These are phyloP conservation scores for Trametes villosa DNA, from an alignment of 768 basidiomycete species.

Conservation along the genomic window DNA sequence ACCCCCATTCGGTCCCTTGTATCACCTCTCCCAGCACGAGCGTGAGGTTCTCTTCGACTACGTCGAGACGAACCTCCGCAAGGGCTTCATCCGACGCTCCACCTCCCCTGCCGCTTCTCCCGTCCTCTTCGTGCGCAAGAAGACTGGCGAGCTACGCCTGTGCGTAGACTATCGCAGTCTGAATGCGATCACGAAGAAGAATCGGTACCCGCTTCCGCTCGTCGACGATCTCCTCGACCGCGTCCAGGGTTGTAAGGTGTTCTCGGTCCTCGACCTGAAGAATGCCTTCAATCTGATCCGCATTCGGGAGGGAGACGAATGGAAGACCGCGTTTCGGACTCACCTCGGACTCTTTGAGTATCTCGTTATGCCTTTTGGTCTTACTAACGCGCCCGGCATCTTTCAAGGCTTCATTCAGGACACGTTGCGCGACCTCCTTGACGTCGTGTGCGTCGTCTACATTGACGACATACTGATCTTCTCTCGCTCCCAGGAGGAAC, in stretches of 20 bases:
- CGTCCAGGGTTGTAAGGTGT: conserved; percentile 28
- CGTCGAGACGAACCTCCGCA: conserved; percentile 40
- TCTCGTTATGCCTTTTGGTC: conserved; percentile 39
- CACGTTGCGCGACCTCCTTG: conserved; percentile 16
- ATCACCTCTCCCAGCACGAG: conserved; percentile 39
- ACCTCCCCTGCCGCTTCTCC: conserved; percentile 32
- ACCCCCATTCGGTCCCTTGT: conserved; percentile 38
- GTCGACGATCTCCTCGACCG: conserved; percentile 37
- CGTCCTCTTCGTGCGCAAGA: conserved; percentile 35
- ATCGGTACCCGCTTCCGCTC: conserved; percentile 40
- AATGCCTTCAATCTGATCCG: conserved; percentile 48
- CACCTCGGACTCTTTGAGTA: conserved; percentile 43
- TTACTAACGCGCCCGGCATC: conserved; percentile 23
- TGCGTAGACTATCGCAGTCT: conserved; percentile 34
- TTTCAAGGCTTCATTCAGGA: conserved; percentile 26
- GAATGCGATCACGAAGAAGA: conserved; percentile 41
- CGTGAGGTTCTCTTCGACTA: conserved; percentile 39
- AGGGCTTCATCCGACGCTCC: conserved; percentile 37
- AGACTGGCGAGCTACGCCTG: conserved; percentile 28
- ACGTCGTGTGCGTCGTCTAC: conserved; percentile 31
- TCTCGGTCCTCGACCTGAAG: conserved; percentile 45
- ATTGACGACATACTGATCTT: conserved; percentile 29
- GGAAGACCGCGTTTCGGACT: conserved; percentile 45
- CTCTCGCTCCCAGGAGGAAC: conserved; percentile 24
- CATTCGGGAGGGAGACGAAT: conserved; percentile 39